A percentile compares a stretch with the other conserved stretches of the same genome.
These are phyloP conservation scores for Andrographis paniculata DNA, from an alignment of 305 asterid genomes.

Conservation along the genomic window DNA sequence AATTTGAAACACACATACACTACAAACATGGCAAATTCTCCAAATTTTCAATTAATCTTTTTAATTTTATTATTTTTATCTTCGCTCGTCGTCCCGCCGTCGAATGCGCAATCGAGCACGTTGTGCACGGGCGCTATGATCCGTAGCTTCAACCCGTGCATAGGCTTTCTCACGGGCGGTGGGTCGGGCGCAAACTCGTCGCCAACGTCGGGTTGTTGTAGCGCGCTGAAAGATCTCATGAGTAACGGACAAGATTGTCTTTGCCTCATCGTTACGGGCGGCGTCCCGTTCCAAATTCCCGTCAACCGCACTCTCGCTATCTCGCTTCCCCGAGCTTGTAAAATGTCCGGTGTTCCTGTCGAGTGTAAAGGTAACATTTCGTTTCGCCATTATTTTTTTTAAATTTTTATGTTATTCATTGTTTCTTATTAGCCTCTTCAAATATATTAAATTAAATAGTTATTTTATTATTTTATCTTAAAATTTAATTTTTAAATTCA, in stretches of 20 bases:
- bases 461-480: no score
- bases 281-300: conserved; percentile 55
- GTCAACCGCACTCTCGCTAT: conserved; percentile 46
- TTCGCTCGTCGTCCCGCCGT: no score
- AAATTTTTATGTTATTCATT: not conserved
- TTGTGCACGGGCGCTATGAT: conserved; percentile 42
- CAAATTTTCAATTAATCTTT: no score
- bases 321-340: conserved; percentile 62
- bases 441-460: no score
- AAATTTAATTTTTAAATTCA: no score
- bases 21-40: no score
- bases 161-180: conserved; percentile 26
- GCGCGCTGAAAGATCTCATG: conserved; percentile 36
- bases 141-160: conserved; percentile 37
- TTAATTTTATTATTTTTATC: no score
- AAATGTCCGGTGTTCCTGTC: conserved; percentile 48
- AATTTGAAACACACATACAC: no score
- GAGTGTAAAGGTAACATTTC: conserved; percentile 48
- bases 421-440: no score
- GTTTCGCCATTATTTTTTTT: not conserved
- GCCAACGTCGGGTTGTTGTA: conserved; percentile 55
- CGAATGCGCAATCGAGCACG: no score
- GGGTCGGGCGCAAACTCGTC: conserved; percentile 28
- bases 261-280: conserved; percentile 69
- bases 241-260: conserved; percentile 68